Percentiles rank a stretch among this genome's conserved stretches.
Conservation (phyloP, 495 filamentous ascomycete species). For the Aspergillus nidulans region DNA sequence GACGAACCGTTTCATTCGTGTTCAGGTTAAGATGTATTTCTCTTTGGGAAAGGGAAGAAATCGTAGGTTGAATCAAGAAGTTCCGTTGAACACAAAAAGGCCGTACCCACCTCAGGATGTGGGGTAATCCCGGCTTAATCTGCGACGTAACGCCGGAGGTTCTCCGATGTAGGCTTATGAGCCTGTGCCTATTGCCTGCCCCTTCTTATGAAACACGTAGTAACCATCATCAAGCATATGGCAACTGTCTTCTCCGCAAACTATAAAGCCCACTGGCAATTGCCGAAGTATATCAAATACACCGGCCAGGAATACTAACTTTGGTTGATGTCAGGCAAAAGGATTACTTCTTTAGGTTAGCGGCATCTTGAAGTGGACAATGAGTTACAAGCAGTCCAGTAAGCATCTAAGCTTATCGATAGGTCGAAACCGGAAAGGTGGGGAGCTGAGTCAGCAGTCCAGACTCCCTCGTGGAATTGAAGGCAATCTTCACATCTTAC, state of each 20-base stretch:
- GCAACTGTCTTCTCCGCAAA: too few relatives aligned
- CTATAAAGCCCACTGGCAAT: too few relatives aligned
- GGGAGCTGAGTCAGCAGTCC: conserved; percentile 26
- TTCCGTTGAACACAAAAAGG: not conserved
- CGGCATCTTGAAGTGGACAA: not conserved
- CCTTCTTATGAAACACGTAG: too few relatives aligned
- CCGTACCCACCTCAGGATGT: not conserved
- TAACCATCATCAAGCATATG: too few relatives aligned
- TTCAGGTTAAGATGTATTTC: not conserved
- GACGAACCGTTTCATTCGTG: conserved; percentile 12
- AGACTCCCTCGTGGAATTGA: conserved; percentile 23
- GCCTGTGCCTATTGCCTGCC: too few relatives aligned
- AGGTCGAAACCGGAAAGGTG: conserved; percentile 5
- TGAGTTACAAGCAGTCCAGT: too few relatives aligned
- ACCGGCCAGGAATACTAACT: not conserved
- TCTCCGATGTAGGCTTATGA: too few relatives aligned
- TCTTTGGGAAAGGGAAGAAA: not conserved
- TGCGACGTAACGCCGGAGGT: not conserved
- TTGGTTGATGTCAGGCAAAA: not conserved
- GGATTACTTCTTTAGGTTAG: not conserved
- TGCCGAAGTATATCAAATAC: not conserved
- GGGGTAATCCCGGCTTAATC: not conserved
- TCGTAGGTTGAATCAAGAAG: not conserved
- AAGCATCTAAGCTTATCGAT: conserved; percentile 19
- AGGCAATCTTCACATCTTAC: conserved; percentile 3